A percentile compares a stretch with the other conserved stretches of the same genome.
phyloP scores from a whole-genome alignment of 345 rosid species.

The Eucalyptus fibrosa region DNA sequence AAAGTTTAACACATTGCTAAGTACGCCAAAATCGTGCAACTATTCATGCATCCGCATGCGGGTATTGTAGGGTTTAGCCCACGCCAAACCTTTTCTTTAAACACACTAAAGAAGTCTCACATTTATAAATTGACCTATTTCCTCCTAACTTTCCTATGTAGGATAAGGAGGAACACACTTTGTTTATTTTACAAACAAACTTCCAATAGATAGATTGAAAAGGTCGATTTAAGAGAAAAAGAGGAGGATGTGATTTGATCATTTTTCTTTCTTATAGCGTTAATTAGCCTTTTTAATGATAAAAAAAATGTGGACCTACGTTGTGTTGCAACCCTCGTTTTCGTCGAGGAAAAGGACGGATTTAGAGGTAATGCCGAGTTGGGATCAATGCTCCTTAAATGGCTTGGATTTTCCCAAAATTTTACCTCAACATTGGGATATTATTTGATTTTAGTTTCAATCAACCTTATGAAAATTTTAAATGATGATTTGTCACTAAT shows the following conservation, averaged over 20 bases:
- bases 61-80: too few species aligned
- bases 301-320: background rate
- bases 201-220: too few species aligned
- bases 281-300: background rate
- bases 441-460: background rate
- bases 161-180: too few species aligned
- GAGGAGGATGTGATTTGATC: background rate
- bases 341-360: too few species aligned
- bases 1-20: background rate
- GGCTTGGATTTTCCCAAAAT: background rate
- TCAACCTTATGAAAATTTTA: background rate
- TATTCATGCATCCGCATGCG: too few species aligned
- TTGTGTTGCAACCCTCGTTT: background rate
- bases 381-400: background rate
- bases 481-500: too few species aligned
- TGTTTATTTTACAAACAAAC: too few species aligned
- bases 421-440: too few species aligned
- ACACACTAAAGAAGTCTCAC: too few species aligned
- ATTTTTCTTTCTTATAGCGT: background rate
- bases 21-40: accelerated
- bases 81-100: too few species aligned
- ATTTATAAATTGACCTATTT: too few species aligned
- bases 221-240: background rate
- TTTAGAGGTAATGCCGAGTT: background rate
- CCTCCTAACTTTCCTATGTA: too few species aligned